Conservation (phyloP, 2,329 filamentous ascomycete species). For the Aspergillus sp. region DNA sequence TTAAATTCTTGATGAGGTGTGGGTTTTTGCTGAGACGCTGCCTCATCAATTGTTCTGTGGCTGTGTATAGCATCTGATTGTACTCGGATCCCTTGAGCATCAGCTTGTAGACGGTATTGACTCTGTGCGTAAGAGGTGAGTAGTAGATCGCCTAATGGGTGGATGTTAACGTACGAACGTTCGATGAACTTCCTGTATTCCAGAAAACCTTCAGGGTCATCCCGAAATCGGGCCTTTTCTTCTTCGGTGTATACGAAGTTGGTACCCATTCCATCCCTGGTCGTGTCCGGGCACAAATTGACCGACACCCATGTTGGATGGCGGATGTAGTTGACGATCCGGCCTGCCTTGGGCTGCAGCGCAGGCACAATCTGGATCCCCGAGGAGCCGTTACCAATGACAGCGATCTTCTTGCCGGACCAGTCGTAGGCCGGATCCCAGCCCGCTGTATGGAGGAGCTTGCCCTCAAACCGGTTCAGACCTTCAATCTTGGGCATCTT, state of each 20-base stretch:
- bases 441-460: constrained; percentile 39
- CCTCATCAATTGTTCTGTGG: constrained; percentile 19
- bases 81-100: constrained; percentile 18
- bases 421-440: constrained; percentile 36
- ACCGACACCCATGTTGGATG: constrained; percentile 31
- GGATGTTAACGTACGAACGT: constrained; percentile 15
- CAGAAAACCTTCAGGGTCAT: constrained; percentile 18
- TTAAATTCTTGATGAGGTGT: constrained; percentile 24
- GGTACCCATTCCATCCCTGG: constrained; percentile 20
- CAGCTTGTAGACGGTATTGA: constrained; percentile 16
- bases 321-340: constrained; percentile 33
- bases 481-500: constrained; percentile 21
- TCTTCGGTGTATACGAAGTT: constrained; percentile 29
- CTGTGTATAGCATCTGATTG: constrained; percentile 7
- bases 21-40: constrained; percentile 20
- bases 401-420: constrained; percentile 30
- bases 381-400: constrained; percentile 38
- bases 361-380: constrained; percentile 31
- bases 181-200: constrained; percentile 27
- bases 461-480: constrained; percentile 35
- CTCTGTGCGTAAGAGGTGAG: background rate
- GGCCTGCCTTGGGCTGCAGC: constrained; percentile 12
- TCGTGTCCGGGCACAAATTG: constrained; percentile 24
- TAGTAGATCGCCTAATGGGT: background rate
- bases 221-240: constrained; percentile 24